Conservation (phyloP, 305 asterid genomes). For the Solanum chacoense region DNA sequence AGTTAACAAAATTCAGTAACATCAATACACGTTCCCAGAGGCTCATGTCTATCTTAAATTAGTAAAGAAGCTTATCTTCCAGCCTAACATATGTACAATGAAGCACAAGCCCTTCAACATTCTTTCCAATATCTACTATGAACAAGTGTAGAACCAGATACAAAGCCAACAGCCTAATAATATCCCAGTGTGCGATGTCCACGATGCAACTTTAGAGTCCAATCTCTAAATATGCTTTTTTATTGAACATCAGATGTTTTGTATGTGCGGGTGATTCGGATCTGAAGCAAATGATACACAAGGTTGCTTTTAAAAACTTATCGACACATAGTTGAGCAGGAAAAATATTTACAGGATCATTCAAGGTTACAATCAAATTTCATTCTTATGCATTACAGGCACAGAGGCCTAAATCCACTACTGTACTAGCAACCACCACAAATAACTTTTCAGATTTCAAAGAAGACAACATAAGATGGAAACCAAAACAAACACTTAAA, state of each 20-base stretch:
- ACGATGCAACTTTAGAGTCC: not conserved
- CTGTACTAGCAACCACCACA: not conserved
- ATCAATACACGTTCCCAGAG: not conserved
- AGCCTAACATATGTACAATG: not conserved
- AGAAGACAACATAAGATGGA: not conserved
- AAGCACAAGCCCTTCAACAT: not conserved
- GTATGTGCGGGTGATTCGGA: slow-evolving; percentile 71
- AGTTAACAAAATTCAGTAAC: not conserved
- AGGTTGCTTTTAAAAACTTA: not conserved
- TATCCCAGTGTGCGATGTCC: not conserved
- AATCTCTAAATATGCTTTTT: slow-evolving; percentile 6
- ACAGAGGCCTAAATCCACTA: not conserved
- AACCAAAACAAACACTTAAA: not conserved
- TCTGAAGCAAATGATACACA: slow-evolving; percentile 37
- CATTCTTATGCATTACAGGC: not conserved
- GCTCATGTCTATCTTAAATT: not conserved
- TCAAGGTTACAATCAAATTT: not conserved
- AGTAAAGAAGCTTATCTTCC: not conserved
- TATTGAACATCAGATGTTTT: slow-evolving; percentile 19
- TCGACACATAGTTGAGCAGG: not conserved
- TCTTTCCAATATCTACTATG: not conserved
- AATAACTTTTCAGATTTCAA: not conserved
- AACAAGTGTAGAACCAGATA: not conserved
- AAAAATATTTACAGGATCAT: not conserved
- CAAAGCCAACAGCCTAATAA: not conserved